phyloP scores from a whole-genome alignment of 805 yeast species.

The Cyberlindnera mycetangii region DNA sequence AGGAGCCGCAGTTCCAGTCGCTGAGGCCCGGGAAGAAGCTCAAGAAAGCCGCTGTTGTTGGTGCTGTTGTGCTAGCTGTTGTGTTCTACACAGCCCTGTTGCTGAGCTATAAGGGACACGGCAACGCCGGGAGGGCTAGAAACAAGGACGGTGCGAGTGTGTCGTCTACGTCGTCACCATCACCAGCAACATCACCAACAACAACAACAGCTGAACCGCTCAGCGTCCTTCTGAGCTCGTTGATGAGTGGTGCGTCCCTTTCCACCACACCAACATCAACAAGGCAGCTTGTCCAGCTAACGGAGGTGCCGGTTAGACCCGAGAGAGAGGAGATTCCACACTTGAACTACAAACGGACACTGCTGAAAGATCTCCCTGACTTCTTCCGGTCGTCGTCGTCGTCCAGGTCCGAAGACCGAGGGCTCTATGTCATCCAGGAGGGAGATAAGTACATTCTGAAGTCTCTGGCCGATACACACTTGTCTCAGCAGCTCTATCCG shows the following conservation, averaged over 20 bases:
- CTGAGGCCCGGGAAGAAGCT: slow-evolving; percentile 7
- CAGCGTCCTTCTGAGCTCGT: slow-evolving; percentile 2
- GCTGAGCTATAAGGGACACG: slow-evolving; percentile 13
- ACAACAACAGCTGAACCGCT: not conserved
- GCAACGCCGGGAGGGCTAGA: not conserved
- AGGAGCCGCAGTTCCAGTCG: slow-evolving; percentile 2
- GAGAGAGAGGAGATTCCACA: slow-evolving; percentile 13
- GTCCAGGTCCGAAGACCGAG: slow-evolving; percentile 39
- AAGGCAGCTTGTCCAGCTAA: slow-evolving; percentile 5
- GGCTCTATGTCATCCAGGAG: slow-evolving; percentile 34
- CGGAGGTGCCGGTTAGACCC: slow-evolving; percentile 13
- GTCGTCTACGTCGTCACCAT: not conserved
- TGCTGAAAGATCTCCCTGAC: not conserved
- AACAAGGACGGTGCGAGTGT: not conserved
- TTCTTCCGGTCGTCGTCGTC: slow-evolving; percentile 1
- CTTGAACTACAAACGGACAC: not conserved
- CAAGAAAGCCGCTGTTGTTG: slow-evolving; percentile 6
- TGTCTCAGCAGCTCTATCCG: slow-evolving; percentile 23
- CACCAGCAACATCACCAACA: not conserved
- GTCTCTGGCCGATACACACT: slow-evolving; percentile 31
- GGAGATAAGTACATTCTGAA: slow-evolving; percentile 27
- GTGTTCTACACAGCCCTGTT: slow-evolving; percentile 14
- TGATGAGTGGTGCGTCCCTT: not conserved
- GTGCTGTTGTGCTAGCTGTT: not conserved
- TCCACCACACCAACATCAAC: slow-evolving; percentile 4